Evolutionary conservation across 2,329 filamentous ascomycete genomes (phyloP), one percentile per base, ranked within the genome.

Genomic region (Gyromitra esculenta): DNA sequence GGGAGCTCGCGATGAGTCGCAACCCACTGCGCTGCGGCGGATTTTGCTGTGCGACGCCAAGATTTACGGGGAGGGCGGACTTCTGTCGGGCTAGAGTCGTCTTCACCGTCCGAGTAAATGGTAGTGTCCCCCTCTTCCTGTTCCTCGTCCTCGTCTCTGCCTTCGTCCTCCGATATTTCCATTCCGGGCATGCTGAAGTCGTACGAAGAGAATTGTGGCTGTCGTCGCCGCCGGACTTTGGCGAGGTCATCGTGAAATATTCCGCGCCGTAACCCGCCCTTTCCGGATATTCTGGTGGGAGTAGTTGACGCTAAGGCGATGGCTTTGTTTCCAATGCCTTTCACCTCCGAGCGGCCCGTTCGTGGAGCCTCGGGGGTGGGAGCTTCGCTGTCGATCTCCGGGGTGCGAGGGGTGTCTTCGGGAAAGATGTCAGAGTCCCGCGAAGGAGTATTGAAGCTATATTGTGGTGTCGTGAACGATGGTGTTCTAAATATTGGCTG

Each of bases 1-100:
- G 89, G 89, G n/a, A 88, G 87, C 73, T 87, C 86, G 2, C 88
- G 88, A 79, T 90, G 86, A 73, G 87, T 86, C 78, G 88, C 87
- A 75, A 90, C 79, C 78, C 79, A 80, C 5, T 57, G 66, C 5
- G 76, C 6, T 41, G 70, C 65, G 35, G 70, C 74, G 39, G 65
- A 73, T 60, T 65, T 65, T 31, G 72, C 72, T 5, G 65, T 70
- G 21, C 66, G 66, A 35, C 65, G 59, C 72, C 72, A 75, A n/a
- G 65, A 70, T 31, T 50, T 43, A 21, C 41, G 50, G 13, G 54
- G 54, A 31, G 65, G 56, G 65, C n/a, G 57, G 39, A 18, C 21
- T 25, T 54, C 57, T 41, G 39, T 54, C 37, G 31, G 59, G 63
- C 43, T 9, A 8, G 48, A 45, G 41, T 56, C 67, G n/a, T 56